Evolutionary conservation across 176 grass and related monocot genomes (phyloP).

Genomic region (Aegilops speltoides): DNA sequence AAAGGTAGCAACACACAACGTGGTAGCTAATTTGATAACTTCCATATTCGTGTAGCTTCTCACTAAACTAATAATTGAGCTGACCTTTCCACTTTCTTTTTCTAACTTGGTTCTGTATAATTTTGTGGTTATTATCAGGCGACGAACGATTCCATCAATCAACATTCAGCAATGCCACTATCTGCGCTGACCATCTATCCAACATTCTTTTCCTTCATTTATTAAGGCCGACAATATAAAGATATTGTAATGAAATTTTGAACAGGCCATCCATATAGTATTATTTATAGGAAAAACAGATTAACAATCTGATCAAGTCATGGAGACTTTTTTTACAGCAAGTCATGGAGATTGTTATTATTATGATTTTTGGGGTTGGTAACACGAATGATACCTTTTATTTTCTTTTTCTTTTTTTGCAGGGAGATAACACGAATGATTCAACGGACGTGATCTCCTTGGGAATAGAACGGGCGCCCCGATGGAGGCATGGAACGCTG

Average conservation of each 20-base stretch:
- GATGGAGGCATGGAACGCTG: background rate
- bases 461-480: background rate
- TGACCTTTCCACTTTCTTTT: background rate
- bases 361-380: background rate
- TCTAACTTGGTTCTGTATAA: background rate
- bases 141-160: constrained; percentile 23
- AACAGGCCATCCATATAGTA: too few relatives aligned
- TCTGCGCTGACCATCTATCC: background rate
- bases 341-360: background rate
- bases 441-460: background rate
- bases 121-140: constrained; percentile 19
- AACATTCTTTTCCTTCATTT: background rate
- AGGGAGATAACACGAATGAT: too few relatives aligned
- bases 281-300: background rate
- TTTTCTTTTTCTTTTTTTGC: too few relatives aligned
- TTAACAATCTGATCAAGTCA: constrained; percentile 9
- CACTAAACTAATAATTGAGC: background rate
- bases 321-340: background rate
- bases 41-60: background rate
- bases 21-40: background rate
- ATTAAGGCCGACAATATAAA: background rate
- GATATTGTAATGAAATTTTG: too few relatives aligned
- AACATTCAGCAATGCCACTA: background rate
- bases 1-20: background rate
- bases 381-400: background rate